Percentiles rank a stretch among this genome's conserved stretches.
Conservation (phyloP, 2,329 filamentous ascomycete genomes). For the Hymenoscyphus scutula region DNA sequence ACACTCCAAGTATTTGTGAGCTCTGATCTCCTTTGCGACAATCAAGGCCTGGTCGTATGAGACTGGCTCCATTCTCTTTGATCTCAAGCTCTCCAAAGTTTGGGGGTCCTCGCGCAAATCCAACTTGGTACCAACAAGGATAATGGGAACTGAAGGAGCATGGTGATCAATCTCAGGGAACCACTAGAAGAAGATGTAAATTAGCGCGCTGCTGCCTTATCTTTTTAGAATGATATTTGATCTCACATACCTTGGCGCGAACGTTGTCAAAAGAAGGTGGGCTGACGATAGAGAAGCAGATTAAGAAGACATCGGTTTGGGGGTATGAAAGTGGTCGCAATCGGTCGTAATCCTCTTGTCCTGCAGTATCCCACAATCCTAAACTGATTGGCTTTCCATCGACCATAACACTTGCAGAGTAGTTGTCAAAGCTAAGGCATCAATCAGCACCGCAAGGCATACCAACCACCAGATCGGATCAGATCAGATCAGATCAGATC, state of each 20-base stretch:
- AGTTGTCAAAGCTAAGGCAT: conserved; percentile 83
- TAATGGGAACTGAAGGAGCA: conserved; percentile 91
- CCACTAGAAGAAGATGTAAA: conserved; percentile 60
- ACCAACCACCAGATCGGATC: not conserved
- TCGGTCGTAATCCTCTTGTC: conserved; percentile 97
- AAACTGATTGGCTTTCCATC: conserved; percentile 97
- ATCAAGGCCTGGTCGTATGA: conserved; percentile 87
- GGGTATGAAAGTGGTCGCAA: conserved; percentile 94
- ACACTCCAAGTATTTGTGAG: conserved; percentile 97
- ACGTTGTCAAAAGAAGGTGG: conserved; percentile 98
- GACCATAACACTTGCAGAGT: conserved; percentile 98
- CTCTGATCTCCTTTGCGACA: conserved; percentile 90
- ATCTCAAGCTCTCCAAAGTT: conserved; percentile 76
- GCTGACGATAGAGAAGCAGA: conserved; percentile 98
- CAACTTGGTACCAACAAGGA: conserved; percentile 94
- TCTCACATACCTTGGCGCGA: conserved; percentile 79
- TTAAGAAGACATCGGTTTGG: conserved; percentile 96
- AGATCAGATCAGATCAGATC: not conserved
- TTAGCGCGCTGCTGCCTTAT: not conserved
- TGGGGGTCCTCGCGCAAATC: conserved; percentile 87
- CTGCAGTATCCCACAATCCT: conserved; percentile 96
- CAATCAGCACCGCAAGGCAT: conserved; percentile 14
- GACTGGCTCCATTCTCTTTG: conserved; percentile 96
- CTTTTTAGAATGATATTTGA: conserved; percentile 12
- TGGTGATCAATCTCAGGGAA: conserved; percentile 97